phyloP scores from a whole-genome alignment of 106 monocot species.

The Dendrobium catenatum region DNA sequence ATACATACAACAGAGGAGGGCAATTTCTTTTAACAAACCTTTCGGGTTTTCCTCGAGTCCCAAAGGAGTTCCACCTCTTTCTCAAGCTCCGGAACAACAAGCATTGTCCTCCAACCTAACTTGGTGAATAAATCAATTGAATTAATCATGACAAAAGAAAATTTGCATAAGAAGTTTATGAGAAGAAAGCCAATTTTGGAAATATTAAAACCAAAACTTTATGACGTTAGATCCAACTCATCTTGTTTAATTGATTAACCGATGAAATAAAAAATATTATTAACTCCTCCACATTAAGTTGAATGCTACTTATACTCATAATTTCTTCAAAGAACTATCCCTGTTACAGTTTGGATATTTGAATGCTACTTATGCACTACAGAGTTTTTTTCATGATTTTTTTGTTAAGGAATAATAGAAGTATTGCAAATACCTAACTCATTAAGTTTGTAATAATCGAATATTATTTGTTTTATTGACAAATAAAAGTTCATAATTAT shows the following conservation, averaged over 20 bases:
- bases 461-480: no score
- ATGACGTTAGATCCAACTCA: background rate
- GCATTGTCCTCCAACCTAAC: constrained; percentile 97
- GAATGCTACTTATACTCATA: no score
- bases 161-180: background rate
- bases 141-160: background rate
- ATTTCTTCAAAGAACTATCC: no score
- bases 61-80: constrained; percentile 77
- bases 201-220: background rate
- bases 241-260: background rate
- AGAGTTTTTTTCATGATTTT: no score
- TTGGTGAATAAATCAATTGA: background rate
- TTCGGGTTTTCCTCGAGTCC: constrained; percentile 49
- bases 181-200: background rate
- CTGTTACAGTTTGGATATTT: no score
- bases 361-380: no score
- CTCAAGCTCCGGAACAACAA: constrained; percentile 92
- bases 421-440: no score
- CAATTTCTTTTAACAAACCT: constrained; percentile 32
- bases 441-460: no score
- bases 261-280: background rate
- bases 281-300: background rate
- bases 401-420: no score
- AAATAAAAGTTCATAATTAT: no score
- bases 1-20: background rate